These are phyloP conservation scores for Rhodofomes roseus DNA, from an alignment of 1,284 basidiomycete genomes.

Conservation along the genomic window DNA sequence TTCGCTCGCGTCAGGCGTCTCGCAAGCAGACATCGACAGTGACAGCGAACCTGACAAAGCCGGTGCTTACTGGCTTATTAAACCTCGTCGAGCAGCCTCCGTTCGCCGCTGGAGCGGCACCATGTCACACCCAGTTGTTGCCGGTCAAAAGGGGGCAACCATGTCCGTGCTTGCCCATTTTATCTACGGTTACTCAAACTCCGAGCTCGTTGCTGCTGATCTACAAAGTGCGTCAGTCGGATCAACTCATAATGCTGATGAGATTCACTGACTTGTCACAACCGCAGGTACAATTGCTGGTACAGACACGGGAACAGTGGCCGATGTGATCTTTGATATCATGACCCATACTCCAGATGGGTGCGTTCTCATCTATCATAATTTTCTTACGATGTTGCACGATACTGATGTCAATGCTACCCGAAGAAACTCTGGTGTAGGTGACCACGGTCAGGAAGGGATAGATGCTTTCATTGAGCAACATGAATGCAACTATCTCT, in stretches of 20 bases:
- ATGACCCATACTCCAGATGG: too few relatives aligned
- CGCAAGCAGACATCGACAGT: background rate
- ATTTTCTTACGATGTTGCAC: background rate
- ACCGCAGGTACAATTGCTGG: too few relatives aligned
- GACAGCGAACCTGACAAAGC: background rate
- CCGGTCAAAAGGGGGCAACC: background rate
- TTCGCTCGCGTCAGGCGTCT: background rate
- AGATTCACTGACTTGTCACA: too few relatives aligned
- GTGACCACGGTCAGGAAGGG: conserved; percentile 1
- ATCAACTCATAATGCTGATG: background rate
- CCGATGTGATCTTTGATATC: too few relatives aligned
- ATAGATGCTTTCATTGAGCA: conserved; percentile 2
- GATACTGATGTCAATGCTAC: background rate
- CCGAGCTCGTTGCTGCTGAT: conserved; percentile 1
- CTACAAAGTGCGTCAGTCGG: background rate
- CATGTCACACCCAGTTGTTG: background rate
- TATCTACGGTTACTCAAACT: background rate
- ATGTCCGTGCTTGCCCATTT: conserved; percentile 3
- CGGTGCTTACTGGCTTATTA: conserved; percentile 4
- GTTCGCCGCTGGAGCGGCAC: conserved; percentile 1
- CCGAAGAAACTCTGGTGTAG: conserved; percentile 2
- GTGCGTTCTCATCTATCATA: too few relatives aligned
- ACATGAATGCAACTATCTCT: background rate
- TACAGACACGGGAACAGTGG: too few relatives aligned
- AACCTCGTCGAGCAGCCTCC: background rate